phyloP scores from a whole-genome alignment of 78 protist species.

The Salpingoeca rosetta region DNA sequence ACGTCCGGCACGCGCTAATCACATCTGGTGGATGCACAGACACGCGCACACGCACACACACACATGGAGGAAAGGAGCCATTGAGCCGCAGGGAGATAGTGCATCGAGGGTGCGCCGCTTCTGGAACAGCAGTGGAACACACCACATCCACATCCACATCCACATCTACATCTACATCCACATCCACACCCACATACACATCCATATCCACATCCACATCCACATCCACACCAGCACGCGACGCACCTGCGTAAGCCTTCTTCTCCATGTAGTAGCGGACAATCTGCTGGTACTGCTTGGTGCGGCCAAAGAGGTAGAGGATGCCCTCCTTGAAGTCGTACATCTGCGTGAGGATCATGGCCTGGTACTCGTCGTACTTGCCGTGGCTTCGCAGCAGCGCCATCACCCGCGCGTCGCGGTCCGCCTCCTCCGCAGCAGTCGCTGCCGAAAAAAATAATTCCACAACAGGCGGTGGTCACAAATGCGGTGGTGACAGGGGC shows the following conservation, averaged over 20 bases:
- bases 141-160: slow-evolving; percentile 57
- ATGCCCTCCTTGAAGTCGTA: slow-evolving; percentile 58
- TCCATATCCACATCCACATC: no score
- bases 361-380: slow-evolving; percentile 49
- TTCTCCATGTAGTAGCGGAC: slow-evolving; percentile 74
- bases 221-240: no score
- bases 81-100: background rate
- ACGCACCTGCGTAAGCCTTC: slow-evolving; percentile 27
- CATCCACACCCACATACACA: no score
- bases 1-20: no score
- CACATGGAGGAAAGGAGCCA: background rate
- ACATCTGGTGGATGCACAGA: background rate
- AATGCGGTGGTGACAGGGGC: no score
- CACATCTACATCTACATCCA: no score
- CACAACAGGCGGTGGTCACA: no score
- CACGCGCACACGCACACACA: no score
- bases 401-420: no score
- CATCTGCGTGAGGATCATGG: slow-evolving; percentile 66
- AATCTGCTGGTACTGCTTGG: slow-evolving; percentile 54
- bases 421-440: no score
- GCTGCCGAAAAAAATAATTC: no score
- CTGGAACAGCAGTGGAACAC: background rate
- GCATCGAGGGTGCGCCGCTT: background rate
- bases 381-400: background rate
- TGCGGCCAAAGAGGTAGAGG: slow-evolving; percentile 54